Base-by-base conservation (phyloP, 2,329 filamentous ascomycete species). In the Penicillium sp. region DNA sequence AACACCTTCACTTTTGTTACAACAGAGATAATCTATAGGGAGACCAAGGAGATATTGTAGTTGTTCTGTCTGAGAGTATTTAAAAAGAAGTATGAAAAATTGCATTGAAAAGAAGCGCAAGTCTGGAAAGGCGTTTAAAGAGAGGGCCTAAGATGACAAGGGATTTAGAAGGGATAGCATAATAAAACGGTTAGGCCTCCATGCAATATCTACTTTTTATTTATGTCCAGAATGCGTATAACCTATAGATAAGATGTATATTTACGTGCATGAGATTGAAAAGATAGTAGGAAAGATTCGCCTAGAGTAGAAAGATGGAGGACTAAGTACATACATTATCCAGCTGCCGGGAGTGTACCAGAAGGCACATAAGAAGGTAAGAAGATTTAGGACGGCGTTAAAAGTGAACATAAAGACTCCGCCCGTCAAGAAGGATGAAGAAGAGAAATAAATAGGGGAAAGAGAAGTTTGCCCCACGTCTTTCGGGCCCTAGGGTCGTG, bases 401-500 rank as follows among this genome's bases (percentile, higher is more conserved):
- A 51, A 61, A 55, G 39, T 36, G 46, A 49, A 48, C 9, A 10
- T 13, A 22, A 20, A 38, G 35, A 20, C 18, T 9, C 35, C 10
- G 35, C 35, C 35, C 35, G 9, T 38, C 35, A 38, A 38, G 35
- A 20, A 25, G 46, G 52, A 55, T 51, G 51, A 47, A 58, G 56
- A 61, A 58, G 43, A 57, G 49, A 57, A 64, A 30, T 45, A 56
- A 53, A 63, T 39, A 50, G 50, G 30, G 43, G 53, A 56, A 46
- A 48, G 33, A 56, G 42, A 39, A 39, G 30, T 4, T 25, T 54
- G 44, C 53, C 53, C 42, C 54, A 67, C 50, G 51, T 63, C 58
- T 62, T 66, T 63, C 63, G 57, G 53, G 53, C 71, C 70, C 71
- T 74, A 73, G 71, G 65, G 54, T 69, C 71, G 61, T 74, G 60